phyloP scores from a whole-genome alignment of 139 green algal genomes.

The Pseudopediastrum boryanum region DNA sequence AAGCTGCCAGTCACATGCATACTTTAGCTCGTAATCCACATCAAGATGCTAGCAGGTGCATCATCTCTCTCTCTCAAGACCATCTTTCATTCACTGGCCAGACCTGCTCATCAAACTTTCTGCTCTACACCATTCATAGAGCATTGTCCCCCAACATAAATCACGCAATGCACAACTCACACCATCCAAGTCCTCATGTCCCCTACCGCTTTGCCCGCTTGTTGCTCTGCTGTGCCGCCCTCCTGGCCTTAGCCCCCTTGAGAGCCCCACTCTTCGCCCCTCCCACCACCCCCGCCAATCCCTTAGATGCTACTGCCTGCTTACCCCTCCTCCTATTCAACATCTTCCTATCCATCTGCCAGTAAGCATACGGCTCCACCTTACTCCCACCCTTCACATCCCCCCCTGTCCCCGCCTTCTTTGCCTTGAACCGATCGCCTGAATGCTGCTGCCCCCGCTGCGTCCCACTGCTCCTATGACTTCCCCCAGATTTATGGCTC shows the following conservation, averaged over 20 bases:
- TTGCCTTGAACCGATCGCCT: slow-evolving; percentile 74
- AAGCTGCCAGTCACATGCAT: no score
- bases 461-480: not conserved
- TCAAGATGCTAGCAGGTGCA: no score
- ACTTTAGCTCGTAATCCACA: no score
- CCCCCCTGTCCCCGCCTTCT: slow-evolving; percentile 60
- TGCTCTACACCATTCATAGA: no score
- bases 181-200: no score
- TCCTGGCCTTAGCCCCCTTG: slow-evolving; percentile 68
- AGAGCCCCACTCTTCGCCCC: slow-evolving; percentile 53
- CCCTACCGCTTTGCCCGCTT: slow-evolving; percentile 11
- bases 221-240: not conserved
- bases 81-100: no score
- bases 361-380: slow-evolving; percentile 97
- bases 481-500: slow-evolving; percentile 1
- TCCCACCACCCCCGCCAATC: slow-evolving; percentile 63
- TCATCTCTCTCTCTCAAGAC: no score
- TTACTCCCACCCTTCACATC: slow-evolving; percentile 73
- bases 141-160: no score
- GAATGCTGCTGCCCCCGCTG: slow-evolving; percentile 54
- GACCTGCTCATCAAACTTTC: no score
- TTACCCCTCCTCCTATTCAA: slow-evolving; percentile 89
- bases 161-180: no score
- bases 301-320: slow-evolving; percentile 50
- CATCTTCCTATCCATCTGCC: slow-evolving; percentile 94